These are phyloP conservation scores for Cystobasidium onofrii DNA, from an alignment of 768 basidiomycete species.

Conservation along the genomic window DNA sequence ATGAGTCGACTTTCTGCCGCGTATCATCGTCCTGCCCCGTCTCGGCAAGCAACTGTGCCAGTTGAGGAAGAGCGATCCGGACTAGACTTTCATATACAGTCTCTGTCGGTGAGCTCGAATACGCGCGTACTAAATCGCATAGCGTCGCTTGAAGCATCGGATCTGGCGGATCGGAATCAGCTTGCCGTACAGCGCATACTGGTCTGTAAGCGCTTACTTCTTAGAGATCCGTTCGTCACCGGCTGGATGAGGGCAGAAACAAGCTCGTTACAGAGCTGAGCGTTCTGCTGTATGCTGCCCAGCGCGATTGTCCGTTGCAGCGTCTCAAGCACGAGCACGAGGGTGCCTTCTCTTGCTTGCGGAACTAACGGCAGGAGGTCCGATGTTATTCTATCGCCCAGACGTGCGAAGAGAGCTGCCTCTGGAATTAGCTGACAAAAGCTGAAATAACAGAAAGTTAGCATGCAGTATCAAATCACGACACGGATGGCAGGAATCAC, in stretches of 20 bases:
- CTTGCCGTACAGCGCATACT: constrained; percentile 11
- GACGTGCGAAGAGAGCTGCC: constrained; percentile 55
- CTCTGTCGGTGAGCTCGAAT: constrained; percentile 57
- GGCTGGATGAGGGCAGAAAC: constrained; percentile 79
- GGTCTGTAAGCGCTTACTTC: neutral
- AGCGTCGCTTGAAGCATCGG: constrained; percentile 80
- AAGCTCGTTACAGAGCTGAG: constrained; percentile 63
- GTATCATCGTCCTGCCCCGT: constrained; percentile 51
- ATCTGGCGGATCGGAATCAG: constrained; percentile 51
- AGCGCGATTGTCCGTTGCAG: constrained; percentile 69
- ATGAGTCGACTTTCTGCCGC: constrained; percentile 63
- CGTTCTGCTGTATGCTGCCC: constrained; percentile 51
- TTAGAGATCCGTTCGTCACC: constrained; percentile 10
- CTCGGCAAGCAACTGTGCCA: constrained; percentile 58
- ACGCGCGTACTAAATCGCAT: constrained; percentile 65
- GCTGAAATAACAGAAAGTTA: constrained; percentile 42
- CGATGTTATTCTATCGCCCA: constrained; percentile 65
- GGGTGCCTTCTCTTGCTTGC: constrained; percentile 73
- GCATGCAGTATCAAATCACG: too few species aligned
- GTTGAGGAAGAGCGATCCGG: constrained; percentile 61
- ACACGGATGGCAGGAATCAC: constrained; percentile 49
- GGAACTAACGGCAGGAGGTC: constrained; percentile 76
- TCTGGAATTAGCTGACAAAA: constrained; percentile 50
- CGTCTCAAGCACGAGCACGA: constrained; percentile 78
- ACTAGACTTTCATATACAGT: constrained; percentile 67